Evolutionary conservation across 2,329 filamentous ascomycete genomes (phyloP).

Genomic region (Penicillium palitans): DNA sequence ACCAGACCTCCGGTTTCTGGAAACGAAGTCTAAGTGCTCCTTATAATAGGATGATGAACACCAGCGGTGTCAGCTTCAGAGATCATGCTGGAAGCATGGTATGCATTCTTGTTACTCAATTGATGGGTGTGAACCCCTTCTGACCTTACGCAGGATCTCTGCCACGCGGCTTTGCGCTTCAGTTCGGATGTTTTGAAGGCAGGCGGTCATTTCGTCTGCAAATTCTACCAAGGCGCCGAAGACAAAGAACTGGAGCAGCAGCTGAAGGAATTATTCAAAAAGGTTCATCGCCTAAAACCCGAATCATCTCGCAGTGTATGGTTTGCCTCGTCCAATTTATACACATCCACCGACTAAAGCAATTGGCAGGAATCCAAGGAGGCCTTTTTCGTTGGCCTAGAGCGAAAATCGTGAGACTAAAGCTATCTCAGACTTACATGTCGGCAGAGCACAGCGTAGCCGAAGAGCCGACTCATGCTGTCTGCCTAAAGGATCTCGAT

Average conservation of each 20-base stretch:
- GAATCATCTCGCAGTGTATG: conserved; percentile 80
- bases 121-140: not conserved
- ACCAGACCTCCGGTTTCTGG: conserved; percentile 73
- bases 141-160: conserved; percentile 69
- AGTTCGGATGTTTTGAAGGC: conserved; percentile 77
- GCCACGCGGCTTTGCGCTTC: conserved; percentile 79
- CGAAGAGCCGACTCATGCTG: not conserved
- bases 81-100: conserved; percentile 97
- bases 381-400: conserved; percentile 78
- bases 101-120: conserved; percentile 36
- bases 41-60: conserved; percentile 99
- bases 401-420: conserved; percentile 60
- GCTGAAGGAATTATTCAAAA: conserved; percentile 73
- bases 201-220: conserved; percentile 92
- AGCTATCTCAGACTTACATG: conserved; percentile 6
- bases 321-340: not conserved
- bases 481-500: conserved; percentile 27
- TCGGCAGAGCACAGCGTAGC: not conserved
- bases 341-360: conserved; percentile 16
- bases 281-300: conserved; percentile 85
- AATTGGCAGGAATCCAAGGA: conserved; percentile 72
- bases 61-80: conserved; percentile 79
- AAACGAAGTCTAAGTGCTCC: conserved; percentile 93
- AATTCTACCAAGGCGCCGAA: conserved; percentile 91
- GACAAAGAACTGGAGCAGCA: conserved; percentile 76